Base-by-base conservation (phyloP, 257 asterid species). In the Plantago elongata region DNA sequence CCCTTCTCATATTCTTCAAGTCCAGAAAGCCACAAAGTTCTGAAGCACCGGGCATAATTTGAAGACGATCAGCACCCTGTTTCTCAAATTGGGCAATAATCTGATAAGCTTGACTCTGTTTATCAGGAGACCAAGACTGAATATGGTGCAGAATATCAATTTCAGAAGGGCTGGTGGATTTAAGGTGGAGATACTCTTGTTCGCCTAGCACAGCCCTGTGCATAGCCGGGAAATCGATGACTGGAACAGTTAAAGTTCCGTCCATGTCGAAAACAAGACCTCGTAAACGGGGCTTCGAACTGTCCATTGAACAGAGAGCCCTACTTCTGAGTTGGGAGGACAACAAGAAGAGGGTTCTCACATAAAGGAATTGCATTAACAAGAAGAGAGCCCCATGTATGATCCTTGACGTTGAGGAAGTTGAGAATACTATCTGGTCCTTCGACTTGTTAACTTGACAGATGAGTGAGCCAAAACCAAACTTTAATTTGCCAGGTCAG, bases 191-290 rank as follows among this genome's bases (percentile, higher is more conserved):
- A 49, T 89, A 92, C 65, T 74, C 95, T 14, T 84, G 78, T 59
- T 92, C 91, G 13, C 99, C 97, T 10, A 92, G 81, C 50, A 92
- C 97, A 15, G 95, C 87, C 45, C 60, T 89, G 80, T 92, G 89
- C 99, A 89, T 92, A 11, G 90, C 90, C 62, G 59, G 89, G 72
- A 92, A 92, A 57, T 92, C 91, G 61, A 92, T 92, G 56, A 76
- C 97, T 64, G 99, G 99, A 7, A 92, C 89, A 13, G 99, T 92
- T 40, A 92, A 74, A 65, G 99, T 92, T 61, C 99, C 97, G 69
- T 92, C 99, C 97, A 92, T 92, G 80, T 92, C 99, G 80, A 92
- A 92, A 61, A 89, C 95, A 30, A 92, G 81, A 62, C 99, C 99
- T 9, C 88, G 78, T 13, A 92, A 73, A 38, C 79, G 85, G 69